Conservation (phyloP, 805 yeast species). For the Kuraishia piskuri region DNA sequence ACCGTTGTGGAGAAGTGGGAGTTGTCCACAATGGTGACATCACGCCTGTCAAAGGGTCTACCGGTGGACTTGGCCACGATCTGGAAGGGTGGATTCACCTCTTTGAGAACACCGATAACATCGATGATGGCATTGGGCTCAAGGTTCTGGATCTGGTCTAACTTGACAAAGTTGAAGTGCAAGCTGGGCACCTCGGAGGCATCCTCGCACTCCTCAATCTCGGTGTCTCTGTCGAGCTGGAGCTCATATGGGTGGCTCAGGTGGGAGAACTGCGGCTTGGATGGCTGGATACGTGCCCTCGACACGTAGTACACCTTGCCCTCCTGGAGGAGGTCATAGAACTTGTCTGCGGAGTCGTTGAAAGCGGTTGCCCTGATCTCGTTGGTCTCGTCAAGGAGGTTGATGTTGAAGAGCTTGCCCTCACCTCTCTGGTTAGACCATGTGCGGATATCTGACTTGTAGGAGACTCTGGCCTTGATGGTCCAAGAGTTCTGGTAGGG, state of each 20-base stretch:
- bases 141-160: constrained; percentile 55
- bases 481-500: constrained; percentile 92
- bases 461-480: constrained; percentile 85
- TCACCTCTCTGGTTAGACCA: constrained; percentile 84
- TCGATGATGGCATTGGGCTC: constrained; percentile 73
- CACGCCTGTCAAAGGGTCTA: constrained; percentile 88
- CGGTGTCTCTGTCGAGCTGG: constrained; percentile 69
- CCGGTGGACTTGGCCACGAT: constrained; percentile 84
- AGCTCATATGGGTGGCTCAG: constrained; percentile 86
- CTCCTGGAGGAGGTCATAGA: constrained; percentile 69
- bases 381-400: constrained; percentile 87
- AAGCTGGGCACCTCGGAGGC: constrained; percentile 65
- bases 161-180: constrained; percentile 65
- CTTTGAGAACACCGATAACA: constrained; percentile 79
- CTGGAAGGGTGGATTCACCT: constrained; percentile 66
- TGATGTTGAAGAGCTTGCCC: constrained; percentile 84
- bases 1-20: constrained; percentile 65
- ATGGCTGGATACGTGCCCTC: constrained; percentile 70
- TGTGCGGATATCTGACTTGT: constrained; percentile 78
- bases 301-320: constrained; percentile 84
- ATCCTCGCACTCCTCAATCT: constrained; percentile 57
- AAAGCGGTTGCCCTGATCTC: constrained; percentile 96
- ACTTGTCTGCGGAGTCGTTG: constrained; percentile 76
- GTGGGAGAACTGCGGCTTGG: constrained; percentile 80
- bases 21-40: constrained; percentile 78